Percentiles rank a stretch among this genome's conserved stretches.
Evolutionary conservation across 306 rosid species (phyloP).

Genomic region (Cicer judaicum): DNA sequence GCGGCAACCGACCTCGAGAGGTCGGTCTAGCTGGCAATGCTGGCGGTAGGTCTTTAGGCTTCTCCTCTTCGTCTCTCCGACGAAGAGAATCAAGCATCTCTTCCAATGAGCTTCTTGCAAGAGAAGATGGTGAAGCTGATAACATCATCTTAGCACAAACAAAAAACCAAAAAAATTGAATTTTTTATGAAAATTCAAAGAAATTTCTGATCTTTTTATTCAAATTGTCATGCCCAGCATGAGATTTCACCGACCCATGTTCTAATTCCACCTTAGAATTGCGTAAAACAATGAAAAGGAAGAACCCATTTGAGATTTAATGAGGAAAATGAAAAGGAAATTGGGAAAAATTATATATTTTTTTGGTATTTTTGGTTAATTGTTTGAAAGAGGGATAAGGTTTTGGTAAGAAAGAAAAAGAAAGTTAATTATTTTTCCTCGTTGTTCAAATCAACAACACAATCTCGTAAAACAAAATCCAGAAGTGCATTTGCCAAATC

Average conservation of each 20-base stretch:
- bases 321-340: slow-evolving; percentile 4
- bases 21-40: slow-evolving; percentile 92
- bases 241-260: slow-evolving; percentile 40
- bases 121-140: slow-evolving; percentile 63
- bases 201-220: slow-evolving; percentile 36
- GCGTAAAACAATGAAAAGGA: slow-evolving; percentile 1
- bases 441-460: slow-evolving; percentile 29
- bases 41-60: slow-evolving; percentile 87
- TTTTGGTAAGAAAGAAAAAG: not conserved
- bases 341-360: not conserved
- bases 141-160: slow-evolving; percentile 58
- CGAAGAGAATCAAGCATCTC: slow-evolving; percentile 96
- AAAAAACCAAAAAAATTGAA: not conserved
- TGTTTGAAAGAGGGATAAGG: slow-evolving; percentile 24
- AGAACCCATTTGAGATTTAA: slow-evolving; percentile 39
- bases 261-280: not conserved
- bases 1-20: slow-evolving; percentile 75
- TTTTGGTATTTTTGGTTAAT: not conserved
- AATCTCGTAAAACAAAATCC: slow-evolving; percentile 44
- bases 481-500: slow-evolving; percentile 54
- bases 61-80: slow-evolving; percentile 71
- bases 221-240: slow-evolving; percentile 42
- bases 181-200: not conserved
- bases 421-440: not conserved
- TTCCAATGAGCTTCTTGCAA: slow-evolving; percentile 86